phyloP scores from a whole-genome alignment of 2,329 filamentous ascomycete species.

The Cladosporium colombiae region DNA sequence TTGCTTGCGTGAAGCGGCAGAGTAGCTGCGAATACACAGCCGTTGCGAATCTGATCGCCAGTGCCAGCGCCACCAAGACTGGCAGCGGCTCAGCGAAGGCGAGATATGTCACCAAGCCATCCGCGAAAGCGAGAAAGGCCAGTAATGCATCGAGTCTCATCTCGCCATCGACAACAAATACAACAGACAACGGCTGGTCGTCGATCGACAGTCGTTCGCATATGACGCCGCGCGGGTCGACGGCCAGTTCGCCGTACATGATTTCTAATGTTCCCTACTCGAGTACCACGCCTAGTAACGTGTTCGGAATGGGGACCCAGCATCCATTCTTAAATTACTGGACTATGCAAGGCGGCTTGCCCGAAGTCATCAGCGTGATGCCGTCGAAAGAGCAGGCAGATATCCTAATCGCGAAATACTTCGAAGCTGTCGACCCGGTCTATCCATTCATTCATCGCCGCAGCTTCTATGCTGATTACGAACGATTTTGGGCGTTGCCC shows the following conservation, averaged over 20 bases:
- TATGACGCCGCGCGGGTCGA: conserved; percentile 10
- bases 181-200: conserved; percentile 34
- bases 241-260: conserved; percentile 48
- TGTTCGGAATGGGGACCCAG: conserved; percentile 78
- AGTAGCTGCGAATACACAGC: conserved; percentile 74
- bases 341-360: conserved; percentile 74
- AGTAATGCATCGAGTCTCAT: conserved; percentile 29
- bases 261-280: conserved; percentile 74
- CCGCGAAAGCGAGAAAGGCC: conserved; percentile 37
- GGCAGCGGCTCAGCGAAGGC: conserved; percentile 28
- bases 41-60: conserved; percentile 69
- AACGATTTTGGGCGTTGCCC: conserved; percentile 70
- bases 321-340: conserved; percentile 84
- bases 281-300: conserved; percentile 68
- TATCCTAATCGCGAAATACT: conserved; percentile 60
- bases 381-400: conserved; percentile 76
- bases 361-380: conserved; percentile 73
- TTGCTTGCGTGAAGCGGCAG: conserved; percentile 71
- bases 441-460: conserved; percentile 78
- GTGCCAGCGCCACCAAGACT: conserved; percentile 48
- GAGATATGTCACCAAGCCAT: conserved; percentile 37
- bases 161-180: conserved; percentile 31
- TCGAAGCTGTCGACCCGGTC: conserved; percentile 69
- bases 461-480: conserved; percentile 76
- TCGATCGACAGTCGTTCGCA: conserved; percentile 29